Percentiles rank a stretch among this genome's conserved stretches.
These are phyloP conservation scores for Flaveria ramosissima DNA, from an alignment of 129 eudicot genomes.

Conservation along the genomic window DNA sequence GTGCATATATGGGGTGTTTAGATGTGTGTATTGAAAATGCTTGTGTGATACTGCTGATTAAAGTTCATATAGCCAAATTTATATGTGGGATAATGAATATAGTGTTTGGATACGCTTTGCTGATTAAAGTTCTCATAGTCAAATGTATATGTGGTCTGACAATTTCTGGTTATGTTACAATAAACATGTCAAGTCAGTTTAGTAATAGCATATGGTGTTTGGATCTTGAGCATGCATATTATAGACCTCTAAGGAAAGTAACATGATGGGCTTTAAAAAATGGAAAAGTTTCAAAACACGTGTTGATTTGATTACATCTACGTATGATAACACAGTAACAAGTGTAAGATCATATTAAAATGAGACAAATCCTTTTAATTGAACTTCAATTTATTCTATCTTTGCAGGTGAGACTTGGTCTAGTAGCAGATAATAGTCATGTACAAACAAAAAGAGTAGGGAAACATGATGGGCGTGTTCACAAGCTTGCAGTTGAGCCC, in stretches of 20 bases:
- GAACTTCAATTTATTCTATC: not conserved
- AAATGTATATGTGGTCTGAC: not conserved
- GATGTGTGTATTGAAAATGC: not conserved
- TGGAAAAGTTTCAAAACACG: too few relatives aligned
- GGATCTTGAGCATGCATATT: not conserved
- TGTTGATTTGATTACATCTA: too few relatives aligned
- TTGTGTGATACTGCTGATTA: not conserved
- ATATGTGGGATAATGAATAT: not conserved
- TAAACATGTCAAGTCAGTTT: not conserved
- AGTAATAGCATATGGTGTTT: not conserved
- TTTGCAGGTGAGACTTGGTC: slow-evolving; percentile 79
- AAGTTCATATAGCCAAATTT: not conserved
- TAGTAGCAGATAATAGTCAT: slow-evolving; percentile 51
- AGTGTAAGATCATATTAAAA: not conserved
- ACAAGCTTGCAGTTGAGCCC: slow-evolving; percentile 83
- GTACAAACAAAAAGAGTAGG: slow-evolving; percentile 70
- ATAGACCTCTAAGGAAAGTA: too few relatives aligned
- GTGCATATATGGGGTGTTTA: slow-evolving; percentile 1
- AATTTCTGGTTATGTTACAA: not conserved
- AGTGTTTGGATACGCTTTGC: not conserved
- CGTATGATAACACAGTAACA: too few relatives aligned
- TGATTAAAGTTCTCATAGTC: not conserved
- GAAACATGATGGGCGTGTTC: slow-evolving; percentile 78
- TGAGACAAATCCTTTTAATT: not conserved
- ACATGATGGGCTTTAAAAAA: too few relatives aligned